Evolutionary conservation across 2,329 filamentous ascomycete species (phyloP).

Genomic region (Scedosporium dehoogii): DNA sequence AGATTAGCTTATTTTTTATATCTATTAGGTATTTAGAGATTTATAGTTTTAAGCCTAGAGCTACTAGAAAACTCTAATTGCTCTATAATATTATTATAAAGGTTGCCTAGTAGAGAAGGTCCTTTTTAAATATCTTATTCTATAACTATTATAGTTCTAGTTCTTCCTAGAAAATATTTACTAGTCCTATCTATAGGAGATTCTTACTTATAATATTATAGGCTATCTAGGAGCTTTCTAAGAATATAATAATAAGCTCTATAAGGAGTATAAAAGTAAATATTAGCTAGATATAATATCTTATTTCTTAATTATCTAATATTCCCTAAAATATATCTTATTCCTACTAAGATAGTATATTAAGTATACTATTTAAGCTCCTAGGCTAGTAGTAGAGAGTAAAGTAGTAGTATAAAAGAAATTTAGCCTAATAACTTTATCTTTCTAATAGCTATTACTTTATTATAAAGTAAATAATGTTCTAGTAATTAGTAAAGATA

Average conservation of each 20-base stretch:
- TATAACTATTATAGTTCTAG: neutral
- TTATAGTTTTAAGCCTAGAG: neutral
- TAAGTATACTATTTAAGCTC: neutral
- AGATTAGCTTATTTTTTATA: neutral
- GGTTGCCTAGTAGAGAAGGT: neutral
- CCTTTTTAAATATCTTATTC: neutral
- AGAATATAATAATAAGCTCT: neutral
- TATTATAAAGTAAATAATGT: neutral
- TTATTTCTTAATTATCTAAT: conserved; percentile 1
- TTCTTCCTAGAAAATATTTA: neutral
- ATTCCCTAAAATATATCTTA: neutral
- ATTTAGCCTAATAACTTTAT: neutral
- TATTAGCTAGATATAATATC: neutral
- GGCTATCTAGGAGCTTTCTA: neutral
- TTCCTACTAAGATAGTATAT: neutral
- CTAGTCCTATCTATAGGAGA: neutral
- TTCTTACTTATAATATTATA: neutral
- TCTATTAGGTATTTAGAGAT: neutral
- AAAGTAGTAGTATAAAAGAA: neutral
- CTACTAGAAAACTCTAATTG: neutral
- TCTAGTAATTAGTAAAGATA: neutral
- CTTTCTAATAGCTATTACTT: neutral
- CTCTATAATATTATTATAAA: neutral
- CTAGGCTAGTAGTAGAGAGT: neutral
- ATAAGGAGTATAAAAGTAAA: neutral